These are phyloP conservation scores for Verticillium nubilum DNA, from an alignment of 2,329 filamentous ascomycete genomes.

Conservation along the genomic window DNA sequence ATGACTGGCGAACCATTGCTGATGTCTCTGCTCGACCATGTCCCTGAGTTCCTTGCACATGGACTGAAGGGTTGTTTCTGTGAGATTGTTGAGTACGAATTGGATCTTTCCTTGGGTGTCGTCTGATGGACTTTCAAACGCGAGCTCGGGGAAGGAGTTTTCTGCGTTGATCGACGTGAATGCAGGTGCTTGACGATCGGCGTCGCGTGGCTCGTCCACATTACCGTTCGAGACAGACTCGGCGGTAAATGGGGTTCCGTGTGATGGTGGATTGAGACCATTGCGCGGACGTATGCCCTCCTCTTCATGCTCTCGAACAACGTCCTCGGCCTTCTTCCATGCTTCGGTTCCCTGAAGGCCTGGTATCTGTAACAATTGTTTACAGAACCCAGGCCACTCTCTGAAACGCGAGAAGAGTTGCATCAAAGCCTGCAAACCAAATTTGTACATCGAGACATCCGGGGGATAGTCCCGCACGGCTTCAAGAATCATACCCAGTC, in stretches of 20 bases:
- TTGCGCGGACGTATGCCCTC: conserved; percentile 53
- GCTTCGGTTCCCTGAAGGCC: conserved; percentile 81
- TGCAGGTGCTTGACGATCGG: conserved; percentile 60
- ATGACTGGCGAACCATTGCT: conserved; percentile 95
- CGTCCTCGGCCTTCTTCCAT: conserved; percentile 75
- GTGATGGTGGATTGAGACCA: conserved; percentile 32
- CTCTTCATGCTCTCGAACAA: conserved; percentile 63
- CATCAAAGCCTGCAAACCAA: conserved; percentile 89
- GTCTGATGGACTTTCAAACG: conserved; percentile 77
- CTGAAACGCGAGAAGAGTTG: conserved; percentile 77
- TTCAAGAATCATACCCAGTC: conserved; percentile 96
- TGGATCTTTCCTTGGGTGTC: conserved; percentile 89
- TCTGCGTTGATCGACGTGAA: conserved; percentile 79
- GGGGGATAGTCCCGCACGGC: conserved; percentile 80
- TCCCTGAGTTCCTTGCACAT: conserved; percentile 80
- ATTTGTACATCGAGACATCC: conserved; percentile 94
- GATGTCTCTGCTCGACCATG: conserved; percentile 72
- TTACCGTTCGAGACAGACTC: conserved; percentile 65
- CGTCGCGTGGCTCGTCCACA: conserved; percentile 52
- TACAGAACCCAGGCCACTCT: conserved; percentile 96
- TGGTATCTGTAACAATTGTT: conserved; percentile 74
- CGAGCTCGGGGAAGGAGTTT: conserved; percentile 52
- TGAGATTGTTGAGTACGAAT: conserved; percentile 95
- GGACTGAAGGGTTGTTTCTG: conserved; percentile 76
- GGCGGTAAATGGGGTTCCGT: conserved; percentile 28